Evolutionary conservation across 73 alveolate species (phyloP).

Genomic region (Tetrahymena borealis): DNA sequence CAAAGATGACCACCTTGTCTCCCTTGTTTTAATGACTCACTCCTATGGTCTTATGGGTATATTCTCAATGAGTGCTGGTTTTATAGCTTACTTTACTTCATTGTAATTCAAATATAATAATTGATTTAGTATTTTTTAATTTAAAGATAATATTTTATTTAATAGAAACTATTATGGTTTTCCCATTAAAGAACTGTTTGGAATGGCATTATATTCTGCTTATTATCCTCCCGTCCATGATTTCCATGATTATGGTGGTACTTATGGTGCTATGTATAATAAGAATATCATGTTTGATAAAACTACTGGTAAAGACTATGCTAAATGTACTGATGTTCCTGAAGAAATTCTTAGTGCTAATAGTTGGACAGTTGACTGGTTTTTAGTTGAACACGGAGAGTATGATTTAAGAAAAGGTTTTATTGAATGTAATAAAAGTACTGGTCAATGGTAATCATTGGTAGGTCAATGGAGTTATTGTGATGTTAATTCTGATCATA

Average conservation of each 20-base stretch:
- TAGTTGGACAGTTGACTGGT: conserved; percentile 18
- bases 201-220: conserved; percentile 41
- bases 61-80: conserved; percentile 67
- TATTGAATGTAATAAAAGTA: neutral
- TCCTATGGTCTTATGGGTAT: conserved; percentile 69
- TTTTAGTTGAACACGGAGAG: neutral
- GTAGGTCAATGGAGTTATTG: conserved; percentile 22
- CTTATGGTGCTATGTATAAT: neutral
- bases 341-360: neutral
- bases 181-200: conserved; percentile 36
- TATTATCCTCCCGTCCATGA: conserved; percentile 41
- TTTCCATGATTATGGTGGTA: conserved; percentile 18
- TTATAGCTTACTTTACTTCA: conserved; percentile 68
- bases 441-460: neutral
- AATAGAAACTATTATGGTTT: conserved; percentile 73
- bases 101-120: conserved; percentile 50
- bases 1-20: conserved; percentile 80
- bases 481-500: conserved; percentile 8
- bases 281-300: neutral
- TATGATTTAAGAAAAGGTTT: conserved; percentile 36
- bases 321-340: neutral
- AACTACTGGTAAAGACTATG: neutral
- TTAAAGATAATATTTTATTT: neutral
- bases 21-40: conserved; percentile 61
- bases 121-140: neutral